These are phyloP conservation scores for Diutina siamensis DNA, from an alignment of 1,139 yeast species.

Conservation along the genomic window DNA sequence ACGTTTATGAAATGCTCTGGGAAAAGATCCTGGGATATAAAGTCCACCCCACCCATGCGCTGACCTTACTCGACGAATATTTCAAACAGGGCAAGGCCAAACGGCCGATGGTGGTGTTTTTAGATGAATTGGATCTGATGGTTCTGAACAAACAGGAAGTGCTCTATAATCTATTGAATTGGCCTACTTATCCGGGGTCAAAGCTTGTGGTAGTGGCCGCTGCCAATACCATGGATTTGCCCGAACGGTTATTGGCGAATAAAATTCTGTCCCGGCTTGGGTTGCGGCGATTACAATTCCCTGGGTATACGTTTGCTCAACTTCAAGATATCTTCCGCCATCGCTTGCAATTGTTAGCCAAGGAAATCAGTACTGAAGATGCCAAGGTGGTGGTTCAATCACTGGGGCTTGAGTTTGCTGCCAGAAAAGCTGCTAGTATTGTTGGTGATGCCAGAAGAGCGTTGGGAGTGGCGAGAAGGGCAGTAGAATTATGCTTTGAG, in stretches of 20 bases:
- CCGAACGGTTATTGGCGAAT: constrained; percentile 78
- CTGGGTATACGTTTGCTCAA: constrained; percentile 79
- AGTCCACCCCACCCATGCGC: constrained; percentile 55
- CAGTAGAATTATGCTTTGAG: constrained; percentile 77
- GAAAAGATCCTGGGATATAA: constrained; percentile 53
- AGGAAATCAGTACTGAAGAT: constrained; percentile 17
- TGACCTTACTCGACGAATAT: constrained; percentile 27
- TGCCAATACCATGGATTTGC: constrained; percentile 95
- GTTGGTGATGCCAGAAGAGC: constrained; percentile 97
- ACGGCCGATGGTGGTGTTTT: constrained; percentile 58
- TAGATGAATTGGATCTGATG: constrained; percentile 90
- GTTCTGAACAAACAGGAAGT: constrained; percentile 79
- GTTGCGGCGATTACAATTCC: constrained; percentile 71
- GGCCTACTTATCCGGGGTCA: constrained; percentile 84
- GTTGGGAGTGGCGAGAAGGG: constrained; percentile 75
- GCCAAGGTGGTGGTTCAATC: constrained; percentile 37
- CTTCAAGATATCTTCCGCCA: constrained; percentile 63
- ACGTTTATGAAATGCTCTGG: constrained; percentile 83
- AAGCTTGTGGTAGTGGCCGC: constrained; percentile 82
- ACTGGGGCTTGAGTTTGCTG: constrained; percentile 85
- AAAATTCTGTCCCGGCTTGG: constrained; percentile 90
- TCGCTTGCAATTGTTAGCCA: constrained; percentile 48
- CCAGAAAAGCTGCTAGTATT: constrained; percentile 90
- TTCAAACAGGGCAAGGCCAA: constrained; percentile 16
- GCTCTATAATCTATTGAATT: constrained; percentile 91